Base-by-base conservation (phyloP, 768 basidiomycete genomes). In the Collybia nuda region DNA sequence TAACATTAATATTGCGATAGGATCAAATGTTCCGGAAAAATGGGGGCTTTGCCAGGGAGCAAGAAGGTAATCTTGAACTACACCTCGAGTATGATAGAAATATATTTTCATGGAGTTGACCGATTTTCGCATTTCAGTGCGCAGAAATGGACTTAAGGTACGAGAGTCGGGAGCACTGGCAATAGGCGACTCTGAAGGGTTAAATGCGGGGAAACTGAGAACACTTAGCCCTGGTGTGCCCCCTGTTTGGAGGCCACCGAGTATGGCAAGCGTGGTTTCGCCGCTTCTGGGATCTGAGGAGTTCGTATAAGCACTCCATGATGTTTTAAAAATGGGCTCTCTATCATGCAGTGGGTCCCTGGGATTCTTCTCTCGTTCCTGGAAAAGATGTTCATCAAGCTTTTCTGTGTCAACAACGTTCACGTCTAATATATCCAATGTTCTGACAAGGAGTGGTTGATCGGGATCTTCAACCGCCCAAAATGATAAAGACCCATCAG, bases 291-390 rank as follows among this genome's bases (percentile, higher is more conserved):
- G 75, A 71, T 86, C 83, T 3, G 75, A 60, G 1, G 82, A 81
- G 59, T 86, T 84, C 0, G 85, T 72, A 65, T 86, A 92, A 1
- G 81, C 79, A 49, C 86, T 88, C 93, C 93, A 97, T 0, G 87
- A 73, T 5, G 95, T 72, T 62, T 90, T 93, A 76, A 89, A 93
- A 28, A 97, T 81, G 3, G 93, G 90, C 59, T 94, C 92, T 56
- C 85, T 54, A 18, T 67, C 60, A 3, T 32, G 32, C 22, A 55
- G 44, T 15, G 47, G 45, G 28, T 54, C 44, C 3, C 51, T 45
- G 6, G 56, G 40, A 15, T 59, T 54, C 9, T 57, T 53, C 6
- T 56, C 58, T 4, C 53, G 47, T 21, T 57, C 23, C n/a, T 59
- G 48, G 2, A 61, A 59, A 3, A 74, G 62, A 19, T 69, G 63